Evolutionary conservation across 164 flowering plant species (phyloP).

Genomic region (Magnolia officinalis): DNA sequence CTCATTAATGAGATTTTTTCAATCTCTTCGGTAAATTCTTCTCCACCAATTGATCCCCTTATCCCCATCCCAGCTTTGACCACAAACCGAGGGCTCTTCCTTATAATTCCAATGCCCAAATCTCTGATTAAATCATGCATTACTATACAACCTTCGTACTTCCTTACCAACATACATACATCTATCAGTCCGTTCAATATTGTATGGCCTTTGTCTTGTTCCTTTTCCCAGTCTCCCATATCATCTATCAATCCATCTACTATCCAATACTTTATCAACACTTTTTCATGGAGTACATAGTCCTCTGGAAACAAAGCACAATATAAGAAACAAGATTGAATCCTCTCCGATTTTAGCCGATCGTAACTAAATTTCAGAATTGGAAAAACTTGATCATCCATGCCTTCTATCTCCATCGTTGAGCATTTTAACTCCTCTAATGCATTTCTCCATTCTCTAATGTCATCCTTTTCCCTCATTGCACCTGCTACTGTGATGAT

Average conservation of each 20-base stretch:
- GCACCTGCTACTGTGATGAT: not conserved
- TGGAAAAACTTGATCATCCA: not conserved
- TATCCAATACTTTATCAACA: not conserved
- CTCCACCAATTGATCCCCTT: not conserved
- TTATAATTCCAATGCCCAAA: not conserved
- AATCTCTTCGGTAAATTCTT: not conserved
- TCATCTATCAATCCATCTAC: not conserved
- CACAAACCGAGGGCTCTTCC: not conserved
- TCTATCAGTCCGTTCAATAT: not conserved
- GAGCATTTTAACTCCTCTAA: not conserved
- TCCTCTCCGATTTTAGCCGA: not conserved
- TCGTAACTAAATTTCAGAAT: not conserved
- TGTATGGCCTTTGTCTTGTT: not conserved
- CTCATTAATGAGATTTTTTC: not conserved
- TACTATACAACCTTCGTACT: not conserved
- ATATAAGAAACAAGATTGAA: not conserved
- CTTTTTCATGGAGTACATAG: not conserved
- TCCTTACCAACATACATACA: not conserved
- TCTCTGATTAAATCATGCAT: not conserved
- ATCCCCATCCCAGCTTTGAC: not conserved
- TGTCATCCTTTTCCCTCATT: not conserved
- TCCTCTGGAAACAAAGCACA: conserved; percentile 4
- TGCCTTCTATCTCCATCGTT: not conserved
- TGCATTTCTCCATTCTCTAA: not conserved
- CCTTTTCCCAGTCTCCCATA: not conserved